Evolutionary conservation across 2,329 filamentous ascomycete species (phyloP), one percentile per base, ranked within the genome.

Genomic region (Aspergillus pseudoviridinutans): DNA sequence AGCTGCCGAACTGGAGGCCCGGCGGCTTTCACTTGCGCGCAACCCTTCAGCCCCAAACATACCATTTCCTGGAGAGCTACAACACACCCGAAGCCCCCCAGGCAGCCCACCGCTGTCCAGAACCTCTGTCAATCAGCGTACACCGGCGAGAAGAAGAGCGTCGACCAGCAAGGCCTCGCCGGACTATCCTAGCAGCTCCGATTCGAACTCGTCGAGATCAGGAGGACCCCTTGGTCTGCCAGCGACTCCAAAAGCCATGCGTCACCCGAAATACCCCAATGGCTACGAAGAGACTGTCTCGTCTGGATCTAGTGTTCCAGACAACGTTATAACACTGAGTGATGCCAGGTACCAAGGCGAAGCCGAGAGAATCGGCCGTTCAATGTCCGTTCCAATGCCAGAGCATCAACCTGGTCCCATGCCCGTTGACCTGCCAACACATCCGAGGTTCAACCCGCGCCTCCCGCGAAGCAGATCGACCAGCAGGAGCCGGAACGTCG

Each of bases 201-300:
- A 77, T 53, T 76, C 75, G 0, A 68, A 66, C 55, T 75, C 73
- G 1, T 71, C 73, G 7, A 74, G 78, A 2, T 80, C 81, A 14
- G 78, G 78, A 1, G 69, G 68, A 1, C 81, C 84, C 5, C 82
- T 93, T 53, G 92, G 92, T 0, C 82, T 96, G n/a, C 92, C 93
- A 14, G 91, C 92, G 2, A 97, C 92, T 0, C 92, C 93, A 29
- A 87, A 91, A 76, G 92, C 92, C 1, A 96, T 97, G 92, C 85
- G 89, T 22, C 86, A 95, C 70, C 84, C 85, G 1, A 86, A 90
- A 47, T 86, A 93, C 64, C 82, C 82, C 71, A 67, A 64, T 49
- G 68, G 68, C 35, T 76, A 80, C 49, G 73, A 77, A 35, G 78
- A 82, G 17, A 71, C 73, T 32, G 77, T 80, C 25, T 83, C 83